phyloP scores from a whole-genome alignment of 2,329 filamentous ascomycete species.

The Sclerotinia sclerotiorum region DNA sequence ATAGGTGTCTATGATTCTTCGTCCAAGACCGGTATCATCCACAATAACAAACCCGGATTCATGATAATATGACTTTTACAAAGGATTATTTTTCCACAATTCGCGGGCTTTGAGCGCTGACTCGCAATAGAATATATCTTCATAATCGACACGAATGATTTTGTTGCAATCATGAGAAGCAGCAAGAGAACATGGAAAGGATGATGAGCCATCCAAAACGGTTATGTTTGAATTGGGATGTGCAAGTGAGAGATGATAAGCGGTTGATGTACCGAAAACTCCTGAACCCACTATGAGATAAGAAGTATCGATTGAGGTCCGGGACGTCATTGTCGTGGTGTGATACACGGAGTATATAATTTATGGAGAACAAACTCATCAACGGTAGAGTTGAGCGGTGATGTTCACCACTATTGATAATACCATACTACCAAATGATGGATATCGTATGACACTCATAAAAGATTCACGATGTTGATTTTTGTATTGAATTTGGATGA shows the following conservation, averaged over 20 bases:
- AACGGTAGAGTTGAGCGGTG: neutral
- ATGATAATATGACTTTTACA: conserved; percentile 50
- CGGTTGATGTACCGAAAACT: conserved; percentile 53
- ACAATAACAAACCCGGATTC: conserved; percentile 51
- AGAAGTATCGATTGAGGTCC: conserved; percentile 17
- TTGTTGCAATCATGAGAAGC: conserved; percentile 63
- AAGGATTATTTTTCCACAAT: conserved; percentile 49
- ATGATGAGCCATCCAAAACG: conserved; percentile 46
- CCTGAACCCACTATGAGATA: conserved; percentile 52
- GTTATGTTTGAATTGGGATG: conserved; percentile 44
- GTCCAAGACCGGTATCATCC: conserved; percentile 48
- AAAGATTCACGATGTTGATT: too few relatives aligned
- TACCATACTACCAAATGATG: neutral
- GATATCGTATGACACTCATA: neutral
- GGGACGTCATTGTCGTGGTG: conserved; percentile 1
- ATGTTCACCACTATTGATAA: neutral
- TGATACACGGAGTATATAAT: neutral
- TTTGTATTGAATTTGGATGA: neutral
- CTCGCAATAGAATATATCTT: conserved; percentile 53
- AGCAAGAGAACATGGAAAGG: conserved; percentile 44
- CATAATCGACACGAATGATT: conserved; percentile 59
- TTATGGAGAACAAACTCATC: neutral
- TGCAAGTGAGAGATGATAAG: conserved; percentile 48
- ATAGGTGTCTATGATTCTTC: conserved; percentile 49
- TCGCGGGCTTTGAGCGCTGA: conserved; percentile 49